Conservation (phyloP, 352 stramenopile genomes). For the Globisporangium perplexum region DNA sequence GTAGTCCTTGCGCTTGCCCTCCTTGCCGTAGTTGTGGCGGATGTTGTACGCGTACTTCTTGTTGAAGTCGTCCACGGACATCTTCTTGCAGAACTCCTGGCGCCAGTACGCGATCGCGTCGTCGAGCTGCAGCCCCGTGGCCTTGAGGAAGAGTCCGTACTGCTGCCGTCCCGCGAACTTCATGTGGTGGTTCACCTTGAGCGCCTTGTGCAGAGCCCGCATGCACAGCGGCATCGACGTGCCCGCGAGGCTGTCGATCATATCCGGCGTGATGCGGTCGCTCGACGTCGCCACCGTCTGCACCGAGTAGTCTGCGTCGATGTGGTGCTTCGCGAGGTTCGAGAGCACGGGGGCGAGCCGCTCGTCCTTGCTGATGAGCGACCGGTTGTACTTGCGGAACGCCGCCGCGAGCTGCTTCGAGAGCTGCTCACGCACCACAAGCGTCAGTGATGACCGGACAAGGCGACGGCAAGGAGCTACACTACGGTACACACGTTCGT, state of each 20-base stretch:
- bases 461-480: background rate
- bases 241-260: slow-evolving; percentile 87
- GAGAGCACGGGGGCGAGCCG: slow-evolving; percentile 91
- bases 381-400: slow-evolving; percentile 85
- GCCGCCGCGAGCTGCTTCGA: slow-evolving; percentile 89
- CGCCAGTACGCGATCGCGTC: slow-evolving; percentile 97
- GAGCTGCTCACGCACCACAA: slow-evolving; percentile 51
- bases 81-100: slow-evolving; percentile 90
- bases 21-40: slow-evolving; percentile 99
- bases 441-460: too few species aligned
- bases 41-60: slow-evolving; percentile 99
- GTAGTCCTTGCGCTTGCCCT: slow-evolving; percentile 98
- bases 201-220: slow-evolving; percentile 90
- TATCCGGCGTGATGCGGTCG: slow-evolving; percentile 82
- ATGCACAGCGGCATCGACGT: slow-evolving; percentile 98
- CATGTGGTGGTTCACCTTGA: slow-evolving; percentile 95
- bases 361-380: slow-evolving; percentile 89
- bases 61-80: slow-evolving; percentile 96
- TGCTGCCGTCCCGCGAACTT: slow-evolving; percentile 96
- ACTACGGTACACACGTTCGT: slow-evolving; percentile 38
- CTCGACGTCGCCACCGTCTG: slow-evolving; percentile 25
- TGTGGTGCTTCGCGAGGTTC: slow-evolving; percentile 96
- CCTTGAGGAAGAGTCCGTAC: slow-evolving; percentile 99
- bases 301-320: slow-evolving; percentile 85
- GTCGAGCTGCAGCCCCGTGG: slow-evolving; percentile 94